Evolutionary conservation across 495 filamentous ascomycete species (phyloP), one percentile per base, ranked within the genome.

Genomic region (Neurospora terricola): DNA sequence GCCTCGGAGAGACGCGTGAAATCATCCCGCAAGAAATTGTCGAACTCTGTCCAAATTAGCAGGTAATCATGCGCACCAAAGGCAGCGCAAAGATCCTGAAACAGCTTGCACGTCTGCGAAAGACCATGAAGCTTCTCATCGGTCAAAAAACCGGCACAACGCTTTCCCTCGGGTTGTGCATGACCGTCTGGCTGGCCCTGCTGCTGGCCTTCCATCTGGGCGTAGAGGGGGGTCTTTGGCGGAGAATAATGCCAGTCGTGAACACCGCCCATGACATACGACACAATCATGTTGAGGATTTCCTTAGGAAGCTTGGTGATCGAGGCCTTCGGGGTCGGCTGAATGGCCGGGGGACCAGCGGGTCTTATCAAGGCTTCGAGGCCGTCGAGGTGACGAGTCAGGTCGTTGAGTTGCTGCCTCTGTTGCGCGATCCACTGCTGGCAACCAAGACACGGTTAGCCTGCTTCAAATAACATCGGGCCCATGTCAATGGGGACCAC

Each of bases 211-310:
- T 45, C 42, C n/a, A 54, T 4, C 10, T 1, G 23, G 23, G 48
- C 14, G 23, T 30, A 30, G 2, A 62, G 23, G 6, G 48, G 48
- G 21, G 11, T 2, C 23, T 62, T 30, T 62, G 48, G 48, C 12
- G 48, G 48, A 30, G 48, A 27, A 30, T 30, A 62, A 30, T 62
- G 21, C 48, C 48, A 62, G 11, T 62, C 48, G 10, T 62, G 48
- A 62, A 62, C 5, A 62, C 12, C 23, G 12, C 21, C 48, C 48
- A 62, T 62, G 48, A 62, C 48, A 62, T 62, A 62, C 4, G 48
- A 16, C 18, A 42, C 72, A 18, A 73, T 70, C 72, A 69, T 70
- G 30, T 21, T 37, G 16, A 73, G 66, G 30, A 73, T 48, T 34
- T 73, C 72, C 1, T 0, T 23, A 16, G 72, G 72, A 14, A 73